Evolutionary conservation across 2,329 filamentous ascomycete species (phyloP), one percentile per base, ranked within the genome.

Genomic region (Malbranchea cinnamomea): DNA sequence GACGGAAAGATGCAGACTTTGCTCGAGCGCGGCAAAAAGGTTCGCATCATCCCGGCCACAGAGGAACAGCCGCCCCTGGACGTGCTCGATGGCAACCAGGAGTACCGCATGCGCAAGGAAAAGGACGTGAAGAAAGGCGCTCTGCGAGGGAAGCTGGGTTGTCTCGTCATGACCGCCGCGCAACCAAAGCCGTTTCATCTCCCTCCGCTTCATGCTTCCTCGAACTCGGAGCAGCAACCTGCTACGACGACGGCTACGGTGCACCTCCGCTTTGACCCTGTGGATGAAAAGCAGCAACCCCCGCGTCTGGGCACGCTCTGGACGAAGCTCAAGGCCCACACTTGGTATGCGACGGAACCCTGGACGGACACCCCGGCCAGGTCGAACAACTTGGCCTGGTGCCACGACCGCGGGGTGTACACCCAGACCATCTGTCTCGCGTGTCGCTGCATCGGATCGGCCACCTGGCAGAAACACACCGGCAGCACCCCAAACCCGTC

Each of bases 101-200:
- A 54, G 21, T 74, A 72, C 45, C 56, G 59, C 30, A 48, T 67
- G 22, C 64, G 65, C 24, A 63, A 62, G 41, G 70, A 74, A 45
- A 76, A 73, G 50, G 59, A 54, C 9, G 60, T 78, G 34, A 66
- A 60, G 39, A 74, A 72, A 40, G 69, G 72, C 3, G 35, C 71
- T 39, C 65, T 74, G 41, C 47, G 59, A 12, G 50, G 65, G 51
- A 71, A 66, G 42, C 51, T 69, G 3, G 74, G 74, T 9, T 65
- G 63, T 2, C 41, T 78, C 14, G 62, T 64, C 8, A 66, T 70
- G 27, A 61, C 68, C 33, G 64, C 71, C 0, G 51, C 59, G 2
- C 73, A 78, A 40, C 74, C 74, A 19, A 63, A 58, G 28, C 57
- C 67, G 2, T 54, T 78, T 16, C 57, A 59, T 16, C 52, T 74